Base-by-base conservation (phyloP, 2,329 filamentous ascomycete genomes). In the Dactylellina sp. region DNA sequence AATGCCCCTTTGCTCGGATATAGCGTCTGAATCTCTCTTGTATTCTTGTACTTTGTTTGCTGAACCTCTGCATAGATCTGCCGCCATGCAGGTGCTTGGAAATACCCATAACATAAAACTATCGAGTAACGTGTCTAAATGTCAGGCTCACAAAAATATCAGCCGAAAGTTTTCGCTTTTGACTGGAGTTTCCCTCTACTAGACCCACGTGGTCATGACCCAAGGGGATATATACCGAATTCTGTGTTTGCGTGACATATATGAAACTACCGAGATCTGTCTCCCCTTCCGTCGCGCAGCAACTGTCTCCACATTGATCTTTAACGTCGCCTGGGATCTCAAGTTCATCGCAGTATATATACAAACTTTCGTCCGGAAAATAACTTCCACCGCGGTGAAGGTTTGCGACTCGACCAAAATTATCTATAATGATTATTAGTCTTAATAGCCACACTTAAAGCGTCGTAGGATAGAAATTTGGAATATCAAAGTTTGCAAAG, bases 281-380 rank as follows among this genome's bases (percentile, higher is more conserved):
- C 5, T 2, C 53, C 63, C 12, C 47, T 46, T 4, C 12, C 55
- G 2, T 28, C 39, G 5, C 42, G 56, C 64, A 70, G 1, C 32
- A 18, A n/a, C 9, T 16, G 11, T 24, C 12, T 9, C 20, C 39
- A 28, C 55, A 70, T 39, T 46, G 39, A 7, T 28, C 20, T 1
- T 32, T n/a, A 0, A 14, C 28, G 3, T 32, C 47, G n/a, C 22
- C 12, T 5, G 63, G 63, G 1, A 35, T 68, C 11, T 57, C 35
- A 0, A 40, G 16, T 16, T 61, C 50, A 20, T 59, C 66, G n/a
- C 66, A 71, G 25, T 53, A 60, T 16, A 71, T 53, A 11, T 59
- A 25, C 24, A 71, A 24, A 3, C 32, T 53, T 12, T 46, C 7
- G 2, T 50, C 24, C 16, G 22, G 5, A 25, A 71, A 71, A 1